phyloP scores from a whole-genome alignment of 805 yeast species.

The Priceomyces medius region DNA sequence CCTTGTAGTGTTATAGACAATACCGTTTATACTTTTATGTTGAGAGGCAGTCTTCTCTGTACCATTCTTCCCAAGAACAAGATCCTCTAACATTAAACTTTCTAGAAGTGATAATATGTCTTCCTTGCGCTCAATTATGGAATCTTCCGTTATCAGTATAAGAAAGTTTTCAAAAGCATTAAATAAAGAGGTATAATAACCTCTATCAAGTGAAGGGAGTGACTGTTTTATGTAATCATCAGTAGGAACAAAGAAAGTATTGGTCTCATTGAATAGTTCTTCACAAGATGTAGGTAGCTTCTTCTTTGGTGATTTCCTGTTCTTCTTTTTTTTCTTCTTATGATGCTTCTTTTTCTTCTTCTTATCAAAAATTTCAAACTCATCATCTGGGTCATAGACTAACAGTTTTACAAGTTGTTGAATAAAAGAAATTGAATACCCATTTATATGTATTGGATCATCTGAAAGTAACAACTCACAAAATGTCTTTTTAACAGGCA shows the following conservation, averaged over 20 bases:
- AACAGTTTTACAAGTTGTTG: slow-evolving; percentile 29
- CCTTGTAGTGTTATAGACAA: slow-evolving; percentile 14
- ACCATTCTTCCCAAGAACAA: slow-evolving; percentile 31
- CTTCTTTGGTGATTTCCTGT: slow-evolving; percentile 9
- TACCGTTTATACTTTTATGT: slow-evolving; percentile 11
- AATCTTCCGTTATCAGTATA: slow-evolving; percentile 27
- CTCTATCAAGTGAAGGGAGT: slow-evolving; percentile 23
- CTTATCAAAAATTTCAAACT: not conserved
- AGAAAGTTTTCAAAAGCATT: slow-evolving; percentile 13
- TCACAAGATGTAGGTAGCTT: slow-evolving; percentile 24
- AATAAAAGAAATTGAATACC: slow-evolving; percentile 24
- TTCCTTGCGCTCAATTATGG: slow-evolving; percentile 26
- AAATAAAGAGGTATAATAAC: slow-evolving; percentile 29
- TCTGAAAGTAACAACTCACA: slow-evolving; percentile 42
- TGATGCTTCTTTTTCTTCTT: slow-evolving; percentile 1
- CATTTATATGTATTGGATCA: slow-evolving; percentile 13
- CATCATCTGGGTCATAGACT: slow-evolving; percentile 10
- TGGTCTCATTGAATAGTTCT: slow-evolving; percentile 21
- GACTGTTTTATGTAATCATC: slow-evolving; percentile 26
- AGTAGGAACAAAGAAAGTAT: slow-evolving; percentile 36
- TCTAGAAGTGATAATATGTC: slow-evolving; percentile 29
- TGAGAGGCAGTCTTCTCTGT: slow-evolving; percentile 20
- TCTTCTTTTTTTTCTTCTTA: slow-evolving; percentile 6
- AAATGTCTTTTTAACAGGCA: slow-evolving; percentile 35
- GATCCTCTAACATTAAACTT: slow-evolving; percentile 23